Evolutionary conservation across 1,284 basidiomycete genomes (phyloP).

Genomic region (Rhodotorula sp.): DNA sequence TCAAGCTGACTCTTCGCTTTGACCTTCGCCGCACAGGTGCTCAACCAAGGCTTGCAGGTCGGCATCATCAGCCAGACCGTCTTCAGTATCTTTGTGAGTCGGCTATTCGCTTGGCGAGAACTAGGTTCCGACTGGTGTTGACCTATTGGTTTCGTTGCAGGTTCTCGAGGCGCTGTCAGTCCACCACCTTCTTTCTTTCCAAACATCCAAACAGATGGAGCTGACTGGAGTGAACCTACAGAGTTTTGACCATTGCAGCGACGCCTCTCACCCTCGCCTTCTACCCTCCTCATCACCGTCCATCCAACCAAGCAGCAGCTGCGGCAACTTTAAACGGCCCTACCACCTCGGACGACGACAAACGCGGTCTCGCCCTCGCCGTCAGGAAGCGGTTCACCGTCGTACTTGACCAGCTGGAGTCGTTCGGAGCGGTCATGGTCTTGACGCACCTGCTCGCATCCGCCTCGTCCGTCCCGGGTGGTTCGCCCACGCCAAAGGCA

Average conservation of each 20-base stretch:
- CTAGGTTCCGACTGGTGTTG: not conserved
- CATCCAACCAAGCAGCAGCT: conserved; percentile 24
- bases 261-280: conserved; percentile 50
- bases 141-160: not conserved
- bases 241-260: conserved; percentile 49
- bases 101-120: too few relatives aligned
- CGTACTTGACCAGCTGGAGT: conserved; percentile 83
- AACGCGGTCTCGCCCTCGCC: not conserved
- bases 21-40: not conserved
- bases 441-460: conserved; percentile 52
- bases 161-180: conserved; percentile 48
- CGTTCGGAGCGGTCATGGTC: conserved; percentile 62
- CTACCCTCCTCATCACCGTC: conserved; percentile 47
- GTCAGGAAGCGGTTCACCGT: conserved; percentile 63
- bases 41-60: not conserved
- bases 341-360: conserved; percentile 49
- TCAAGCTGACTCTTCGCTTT: not conserved
- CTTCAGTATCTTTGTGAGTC: conserved; percentile 67
- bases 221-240: not conserved
- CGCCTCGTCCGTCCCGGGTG: not conserved
- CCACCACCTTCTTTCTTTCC: not conserved
- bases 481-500: too few relatives aligned
- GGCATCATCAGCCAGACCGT: conserved; percentile 67
- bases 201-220: not conserved
- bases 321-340: conserved; percentile 10